phyloP scores from a whole-genome alignment of 768 basidiomycete species.

The Imleria badia region DNA sequence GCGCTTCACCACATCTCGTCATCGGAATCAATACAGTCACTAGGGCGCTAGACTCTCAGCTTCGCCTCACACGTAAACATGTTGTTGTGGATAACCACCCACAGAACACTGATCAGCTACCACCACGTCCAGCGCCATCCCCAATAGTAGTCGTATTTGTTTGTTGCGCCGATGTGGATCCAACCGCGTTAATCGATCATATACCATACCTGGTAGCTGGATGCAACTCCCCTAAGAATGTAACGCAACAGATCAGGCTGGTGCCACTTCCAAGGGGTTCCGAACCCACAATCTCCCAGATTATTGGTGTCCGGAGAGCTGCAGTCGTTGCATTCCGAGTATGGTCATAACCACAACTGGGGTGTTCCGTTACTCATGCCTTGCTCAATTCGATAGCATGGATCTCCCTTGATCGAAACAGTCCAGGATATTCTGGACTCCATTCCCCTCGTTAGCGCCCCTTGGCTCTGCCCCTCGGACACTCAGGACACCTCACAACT shows the following conservation, averaged over 20 bases:
- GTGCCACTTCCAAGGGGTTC: slow-evolving; percentile 67
- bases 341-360: slow-evolving; percentile 20
- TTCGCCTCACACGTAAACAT: slow-evolving; percentile 32
- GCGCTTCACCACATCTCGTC: slow-evolving; percentile 39
- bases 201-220: slow-evolving; percentile 76
- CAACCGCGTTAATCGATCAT: slow-evolving; percentile 69
- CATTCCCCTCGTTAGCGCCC: slow-evolving; percentile 57
- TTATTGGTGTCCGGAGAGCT: slow-evolving; percentile 64
- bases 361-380: slow-evolving; percentile 4
- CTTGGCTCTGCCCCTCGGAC: slow-evolving; percentile 53
- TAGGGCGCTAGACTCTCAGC: slow-evolving; percentile 62
- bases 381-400: slow-evolving; percentile 31
- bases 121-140: background rate
- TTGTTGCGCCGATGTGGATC: slow-evolving; percentile 75
- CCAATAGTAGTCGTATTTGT: slow-evolving; percentile 52
- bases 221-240: slow-evolving; percentile 52
- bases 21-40: slow-evolving; percentile 85
- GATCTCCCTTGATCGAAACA: slow-evolving; percentile 38
- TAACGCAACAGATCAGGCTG: slow-evolving; percentile 46
- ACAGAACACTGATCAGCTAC: background rate
- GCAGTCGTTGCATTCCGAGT: slow-evolving; percentile 71
- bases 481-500: slow-evolving; percentile 30
- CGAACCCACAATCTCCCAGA: slow-evolving; percentile 57
- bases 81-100: background rate
- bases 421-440: slow-evolving; percentile 43